phyloP scores from a whole-genome alignment of 2,329 filamentous ascomycete species.

The Byssoonygena ceratinophila region DNA sequence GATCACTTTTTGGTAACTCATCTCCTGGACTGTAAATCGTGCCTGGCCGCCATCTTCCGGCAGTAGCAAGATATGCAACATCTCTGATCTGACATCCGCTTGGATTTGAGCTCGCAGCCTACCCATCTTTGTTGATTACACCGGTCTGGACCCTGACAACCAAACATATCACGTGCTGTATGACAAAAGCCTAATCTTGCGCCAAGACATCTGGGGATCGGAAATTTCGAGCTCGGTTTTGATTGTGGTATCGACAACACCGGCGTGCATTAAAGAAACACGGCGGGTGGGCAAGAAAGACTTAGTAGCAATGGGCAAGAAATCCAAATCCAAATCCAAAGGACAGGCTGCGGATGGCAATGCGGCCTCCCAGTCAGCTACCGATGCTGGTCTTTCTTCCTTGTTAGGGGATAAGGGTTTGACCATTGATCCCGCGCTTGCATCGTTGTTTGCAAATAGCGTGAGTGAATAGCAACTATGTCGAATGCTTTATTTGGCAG shows the following conservation, averaged over 20 bases:
- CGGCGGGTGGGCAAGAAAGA: background rate
- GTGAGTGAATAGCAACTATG: slow-evolving; percentile 45
- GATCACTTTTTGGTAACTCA: too few relatives aligned
- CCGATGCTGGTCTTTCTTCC: slow-evolving; percentile 21
- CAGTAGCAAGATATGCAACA: too few relatives aligned
- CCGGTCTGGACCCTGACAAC: too few relatives aligned
- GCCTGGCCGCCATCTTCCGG: too few relatives aligned
- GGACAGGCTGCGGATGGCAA: slow-evolving; percentile 6
- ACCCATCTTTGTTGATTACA: too few relatives aligned
- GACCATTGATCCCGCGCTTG: slow-evolving; percentile 57
- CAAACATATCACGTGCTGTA: too few relatives aligned
- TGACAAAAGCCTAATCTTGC: background rate
- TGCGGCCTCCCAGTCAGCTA: slow-evolving; percentile 15
- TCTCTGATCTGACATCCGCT: too few relatives aligned
- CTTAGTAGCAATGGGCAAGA: slow-evolving; percentile 11
- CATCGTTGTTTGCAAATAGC: slow-evolving; percentile 61
- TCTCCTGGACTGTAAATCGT: too few relatives aligned
- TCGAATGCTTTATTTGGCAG: too few relatives aligned
- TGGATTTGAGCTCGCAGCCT: too few relatives aligned
- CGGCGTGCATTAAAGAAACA: background rate
- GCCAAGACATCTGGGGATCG: slow-evolving; percentile 1
- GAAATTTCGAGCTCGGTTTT: slow-evolving; percentile 1
- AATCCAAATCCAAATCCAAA: slow-evolving; percentile 14
- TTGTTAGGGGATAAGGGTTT: slow-evolving; percentile 45
- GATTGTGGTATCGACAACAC: background rate